Conservation (phyloP, 1,284 basidiomycete species). For the Calocybe gambosa region DNA sequence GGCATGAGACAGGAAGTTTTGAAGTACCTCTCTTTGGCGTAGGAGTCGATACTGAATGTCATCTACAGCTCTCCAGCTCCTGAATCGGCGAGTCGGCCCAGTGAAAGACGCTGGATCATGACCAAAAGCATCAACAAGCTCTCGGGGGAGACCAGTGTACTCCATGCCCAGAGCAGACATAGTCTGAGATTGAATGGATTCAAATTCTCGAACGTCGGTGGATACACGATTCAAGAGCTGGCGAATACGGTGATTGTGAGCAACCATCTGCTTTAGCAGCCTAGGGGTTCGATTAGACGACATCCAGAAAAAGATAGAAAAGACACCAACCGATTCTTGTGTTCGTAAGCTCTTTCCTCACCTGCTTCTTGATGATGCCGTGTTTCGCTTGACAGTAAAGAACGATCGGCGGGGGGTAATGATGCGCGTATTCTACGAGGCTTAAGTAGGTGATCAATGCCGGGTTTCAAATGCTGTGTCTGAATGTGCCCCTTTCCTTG, state of each 20-base stretch:
- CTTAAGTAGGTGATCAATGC: background rate
- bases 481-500: background rate
- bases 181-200: conserved; percentile 46
- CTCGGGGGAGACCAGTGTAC: conserved; percentile 46
- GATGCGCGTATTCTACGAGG: conserved; percentile 27
- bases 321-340: conserved; percentile 49
- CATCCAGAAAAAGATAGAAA: conserved; percentile 1
- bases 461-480: background rate
- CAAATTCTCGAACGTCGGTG: conserved; percentile 55
- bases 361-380: conserved; percentile 37
- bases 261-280: conserved; percentile 47
- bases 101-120: conserved; percentile 72
- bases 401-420: conserved; percentile 22
- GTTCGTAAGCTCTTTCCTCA: conserved; percentile 55
- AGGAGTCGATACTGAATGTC: conserved; percentile 58
- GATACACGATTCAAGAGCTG: conserved; percentile 62
- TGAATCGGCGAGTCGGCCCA: conserved; percentile 47
- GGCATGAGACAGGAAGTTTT: conserved; percentile 36
- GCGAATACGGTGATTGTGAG: conserved; percentile 59
- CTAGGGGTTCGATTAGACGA: conserved; percentile 28
- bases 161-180: conserved; percentile 41
- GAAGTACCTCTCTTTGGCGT: conserved; percentile 52
- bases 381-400: conserved; percentile 22
- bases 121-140: conserved; percentile 63
- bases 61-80: conserved; percentile 65